These are phyloP conservation scores for Ganoderma lingzhi DNA, from an alignment of 1,284 basidiomycete genomes.

Conservation along the genomic window DNA sequence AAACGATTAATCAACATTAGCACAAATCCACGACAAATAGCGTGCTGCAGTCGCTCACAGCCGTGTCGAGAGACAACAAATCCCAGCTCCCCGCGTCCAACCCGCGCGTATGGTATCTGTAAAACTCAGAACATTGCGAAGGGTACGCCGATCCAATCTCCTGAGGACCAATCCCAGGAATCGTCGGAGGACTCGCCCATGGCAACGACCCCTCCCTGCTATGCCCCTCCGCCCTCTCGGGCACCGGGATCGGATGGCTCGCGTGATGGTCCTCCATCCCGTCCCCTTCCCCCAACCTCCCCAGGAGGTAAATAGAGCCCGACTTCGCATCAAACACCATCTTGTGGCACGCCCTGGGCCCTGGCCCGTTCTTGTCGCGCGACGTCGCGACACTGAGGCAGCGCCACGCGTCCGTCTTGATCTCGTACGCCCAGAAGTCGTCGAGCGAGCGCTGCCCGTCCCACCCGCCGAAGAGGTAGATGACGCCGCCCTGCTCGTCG, in stretches of 20 bases:
- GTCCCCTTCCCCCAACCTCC: conserved; percentile 60
- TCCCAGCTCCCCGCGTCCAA: conserved; percentile 72
- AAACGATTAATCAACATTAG: neutral
- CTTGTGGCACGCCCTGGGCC: conserved; percentile 81
- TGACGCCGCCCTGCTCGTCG: conserved; percentile 66
- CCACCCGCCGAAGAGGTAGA: conserved; percentile 87
- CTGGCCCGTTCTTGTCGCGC: conserved; percentile 69
- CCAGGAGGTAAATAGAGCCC: conserved; percentile 78
- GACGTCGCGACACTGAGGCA: conserved; percentile 65
- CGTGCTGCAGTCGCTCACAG: conserved; percentile 51
- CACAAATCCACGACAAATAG: neutral
- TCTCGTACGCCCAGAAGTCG: conserved; percentile 83
- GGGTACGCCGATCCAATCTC: conserved; percentile 21
- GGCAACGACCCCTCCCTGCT: conserved; percentile 10
- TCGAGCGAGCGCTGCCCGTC: conserved; percentile 77
- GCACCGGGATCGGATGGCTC: conserved; percentile 2
- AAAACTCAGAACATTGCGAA: conserved; percentile 68
- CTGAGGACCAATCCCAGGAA: conserved; percentile 1
- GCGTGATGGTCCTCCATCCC: conserved; percentile 34
- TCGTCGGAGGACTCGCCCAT: neutral
- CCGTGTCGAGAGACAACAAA: conserved; percentile 66
- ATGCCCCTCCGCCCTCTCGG: conserved; percentile 8
- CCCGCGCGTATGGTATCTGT: conserved; percentile 72
- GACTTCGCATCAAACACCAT: conserved; percentile 81
- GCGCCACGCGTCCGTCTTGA: conserved; percentile 70